These are phyloP conservation scores for Parascedosporium putredinis DNA, from an alignment of 2,329 filamentous ascomycete species.

Conservation along the genomic window DNA sequence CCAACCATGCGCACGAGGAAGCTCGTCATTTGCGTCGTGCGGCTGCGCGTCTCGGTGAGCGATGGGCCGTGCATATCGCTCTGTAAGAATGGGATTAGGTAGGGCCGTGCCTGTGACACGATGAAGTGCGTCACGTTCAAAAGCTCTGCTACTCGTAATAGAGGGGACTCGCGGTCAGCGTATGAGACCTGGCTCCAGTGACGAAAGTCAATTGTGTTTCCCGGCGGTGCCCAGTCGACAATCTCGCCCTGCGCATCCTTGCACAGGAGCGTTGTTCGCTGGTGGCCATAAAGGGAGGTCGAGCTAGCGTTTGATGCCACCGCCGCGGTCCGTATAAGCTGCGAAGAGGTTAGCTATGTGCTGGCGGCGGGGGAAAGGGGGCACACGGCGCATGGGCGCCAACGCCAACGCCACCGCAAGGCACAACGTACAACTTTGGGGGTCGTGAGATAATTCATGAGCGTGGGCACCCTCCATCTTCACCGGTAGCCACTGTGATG, in stretches of 20 bases:
- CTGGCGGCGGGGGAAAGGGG: not conserved
- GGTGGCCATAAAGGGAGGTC: slow-evolving; percentile 53
- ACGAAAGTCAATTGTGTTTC: slow-evolving; percentile 49
- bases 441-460: slow-evolving; percentile 87
- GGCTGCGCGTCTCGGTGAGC: slow-evolving; percentile 46
- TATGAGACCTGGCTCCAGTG: slow-evolving; percentile 58
- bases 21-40: slow-evolving; percentile 44
- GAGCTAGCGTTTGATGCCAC: slow-evolving; percentile 64
- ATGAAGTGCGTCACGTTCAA: slow-evolving; percentile 96
- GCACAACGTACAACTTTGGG: slow-evolving; percentile 84
- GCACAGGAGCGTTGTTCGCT: slow-evolving; percentile 58
- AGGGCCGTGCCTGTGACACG: slow-evolving; percentile 82
- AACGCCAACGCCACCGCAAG: no score
- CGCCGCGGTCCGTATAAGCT: slow-evolving; percentile 73
- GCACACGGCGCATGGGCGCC: no score
- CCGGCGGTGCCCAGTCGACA: slow-evolving; percentile 54
- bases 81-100: slow-evolving; percentile 75
- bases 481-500: slow-evolving; percentile 75
- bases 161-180: slow-evolving; percentile 52
- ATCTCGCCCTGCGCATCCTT: slow-evolving; percentile 66
- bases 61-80: slow-evolving; percentile 70
- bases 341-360: not conserved
- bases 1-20: slow-evolving; percentile 59
- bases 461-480: slow-evolving; percentile 67
- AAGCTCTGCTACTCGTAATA: slow-evolving; percentile 65